Percentiles rank a stretch among this genome's conserved stretches.
These are phyloP conservation scores for Glycine latifolia DNA, from an alignment of 306 rosid genomes.

Conservation along the genomic window DNA sequence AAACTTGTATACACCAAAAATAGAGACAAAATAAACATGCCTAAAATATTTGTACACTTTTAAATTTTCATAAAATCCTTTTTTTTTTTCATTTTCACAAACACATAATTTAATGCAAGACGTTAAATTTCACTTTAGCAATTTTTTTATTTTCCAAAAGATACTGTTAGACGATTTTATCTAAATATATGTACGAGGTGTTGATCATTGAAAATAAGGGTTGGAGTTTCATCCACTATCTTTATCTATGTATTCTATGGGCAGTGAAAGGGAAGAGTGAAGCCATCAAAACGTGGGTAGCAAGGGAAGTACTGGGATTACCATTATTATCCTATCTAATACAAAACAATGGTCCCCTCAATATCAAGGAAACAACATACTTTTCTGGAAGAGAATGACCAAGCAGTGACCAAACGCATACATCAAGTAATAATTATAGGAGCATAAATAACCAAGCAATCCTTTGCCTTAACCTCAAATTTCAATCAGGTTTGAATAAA, in stretches of 20 bases:
- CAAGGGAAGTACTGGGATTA: not conserved
- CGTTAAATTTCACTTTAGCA: no score
- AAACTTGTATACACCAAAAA: no score
- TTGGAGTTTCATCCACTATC: not conserved
- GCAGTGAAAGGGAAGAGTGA: not conserved
- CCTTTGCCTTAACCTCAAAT: not conserved
- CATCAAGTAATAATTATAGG: not conserved
- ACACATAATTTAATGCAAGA: no score
- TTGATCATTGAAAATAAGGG: not conserved
- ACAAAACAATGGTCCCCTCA: constrained; percentile 48
- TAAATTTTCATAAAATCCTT: no score
- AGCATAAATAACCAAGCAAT: not conserved
- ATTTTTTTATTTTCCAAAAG: no score
- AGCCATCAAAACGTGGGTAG: not conserved
- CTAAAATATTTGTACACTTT: no score
- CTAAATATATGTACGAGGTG: no score
- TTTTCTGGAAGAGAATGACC: constrained; percentile 14
- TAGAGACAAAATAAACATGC: no score
- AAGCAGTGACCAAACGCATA: not conserved
- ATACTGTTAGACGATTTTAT: no score
- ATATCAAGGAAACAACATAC: not conserved
- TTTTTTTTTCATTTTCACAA: no score
- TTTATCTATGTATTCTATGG: not conserved
- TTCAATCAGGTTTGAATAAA: constrained; percentile 14
- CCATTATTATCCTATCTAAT: not conserved